These are phyloP conservation scores for Solanum stenotomum DNA, from an alignment of 257 asterid species.

Conservation along the genomic window DNA sequence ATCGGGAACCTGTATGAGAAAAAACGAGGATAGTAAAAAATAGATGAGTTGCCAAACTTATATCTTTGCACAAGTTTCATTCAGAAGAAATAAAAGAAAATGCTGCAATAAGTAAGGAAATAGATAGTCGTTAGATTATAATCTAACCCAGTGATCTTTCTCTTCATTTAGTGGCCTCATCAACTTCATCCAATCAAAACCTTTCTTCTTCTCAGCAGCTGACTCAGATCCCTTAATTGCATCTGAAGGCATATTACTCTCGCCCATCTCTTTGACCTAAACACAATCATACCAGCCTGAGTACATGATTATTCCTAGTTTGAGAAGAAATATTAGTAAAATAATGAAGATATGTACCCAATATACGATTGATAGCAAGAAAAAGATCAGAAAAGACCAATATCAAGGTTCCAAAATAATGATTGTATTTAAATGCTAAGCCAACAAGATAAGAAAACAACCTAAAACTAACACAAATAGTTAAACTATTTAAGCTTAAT, in stretches of 20 bases:
- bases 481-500: neutral
- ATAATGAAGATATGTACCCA: neutral
- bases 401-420: neutral
- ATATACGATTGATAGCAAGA: neutral
- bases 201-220: slow-evolving; percentile 64
- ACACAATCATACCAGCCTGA: neutral
- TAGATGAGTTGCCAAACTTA: neutral
- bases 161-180: slow-evolving; percentile 63
- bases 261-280: slow-evolving; percentile 79
- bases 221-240: slow-evolving; percentile 48
- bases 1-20: slow-evolving; percentile 64
- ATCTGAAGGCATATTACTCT: slow-evolving; percentile 35
- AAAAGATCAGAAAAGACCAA: neutral
- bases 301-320: neutral
- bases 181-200: slow-evolving; percentile 67
- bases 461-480: neutral
- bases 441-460: neutral
- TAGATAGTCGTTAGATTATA: neutral
- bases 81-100: neutral
- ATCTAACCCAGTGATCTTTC: slow-evolving; percentile 90
- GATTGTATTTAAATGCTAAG: neutral
- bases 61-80: neutral
- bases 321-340: neutral
- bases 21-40: neutral
- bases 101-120: neutral